Percentiles rank a stretch among this genome's conserved stretches.
phyloP scores from a whole-genome alignment of 345 rosid species.

The Citrus mangshanensis region DNA sequence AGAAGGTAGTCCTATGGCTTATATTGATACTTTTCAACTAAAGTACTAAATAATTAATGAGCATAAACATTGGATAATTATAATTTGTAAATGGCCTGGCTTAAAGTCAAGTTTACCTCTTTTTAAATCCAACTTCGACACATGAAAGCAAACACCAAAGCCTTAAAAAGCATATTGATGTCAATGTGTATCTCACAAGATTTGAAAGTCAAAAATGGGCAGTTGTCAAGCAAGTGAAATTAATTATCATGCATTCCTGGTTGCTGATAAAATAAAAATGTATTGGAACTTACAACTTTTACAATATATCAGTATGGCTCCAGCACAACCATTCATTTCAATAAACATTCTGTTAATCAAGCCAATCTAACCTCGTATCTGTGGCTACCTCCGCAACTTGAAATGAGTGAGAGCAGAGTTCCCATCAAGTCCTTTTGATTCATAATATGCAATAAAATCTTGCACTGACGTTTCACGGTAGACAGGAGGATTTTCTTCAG shows the following conservation, averaged over 20 bases:
- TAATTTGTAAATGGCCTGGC: too few species aligned
- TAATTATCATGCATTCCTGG: background rate
- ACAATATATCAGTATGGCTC: background rate
- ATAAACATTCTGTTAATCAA: background rate
- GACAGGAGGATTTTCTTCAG: slow-evolving; percentile 35
- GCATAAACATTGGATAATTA: too few species aligned
- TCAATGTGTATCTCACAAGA: too few species aligned
- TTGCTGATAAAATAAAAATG: background rate
- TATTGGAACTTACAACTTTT: background rate
- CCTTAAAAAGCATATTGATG: too few species aligned
- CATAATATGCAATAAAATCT: slow-evolving; percentile 20
- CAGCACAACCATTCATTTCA: background rate
- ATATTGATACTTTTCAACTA: background rate
- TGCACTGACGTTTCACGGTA: slow-evolving; percentile 26
- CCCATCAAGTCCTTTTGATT: slow-evolving; percentile 38
- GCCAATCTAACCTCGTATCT: background rate
- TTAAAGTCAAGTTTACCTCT: too few species aligned
- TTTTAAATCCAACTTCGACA: background rate
- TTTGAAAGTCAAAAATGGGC: too few species aligned
- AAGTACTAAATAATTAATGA: too few species aligned
- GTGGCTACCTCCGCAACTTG: slow-evolving; percentile 18
- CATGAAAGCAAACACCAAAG: too few species aligned
- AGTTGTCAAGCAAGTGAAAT: too few species aligned
- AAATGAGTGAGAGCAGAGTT: slow-evolving; percentile 34
- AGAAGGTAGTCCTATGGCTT: background rate